Percentiles rank a stretch among this genome's conserved stretches.
Evolutionary conservation across 495 filamentous ascomycete genomes (phyloP).

Genomic region (Trichoderma orchidacearum): DNA sequence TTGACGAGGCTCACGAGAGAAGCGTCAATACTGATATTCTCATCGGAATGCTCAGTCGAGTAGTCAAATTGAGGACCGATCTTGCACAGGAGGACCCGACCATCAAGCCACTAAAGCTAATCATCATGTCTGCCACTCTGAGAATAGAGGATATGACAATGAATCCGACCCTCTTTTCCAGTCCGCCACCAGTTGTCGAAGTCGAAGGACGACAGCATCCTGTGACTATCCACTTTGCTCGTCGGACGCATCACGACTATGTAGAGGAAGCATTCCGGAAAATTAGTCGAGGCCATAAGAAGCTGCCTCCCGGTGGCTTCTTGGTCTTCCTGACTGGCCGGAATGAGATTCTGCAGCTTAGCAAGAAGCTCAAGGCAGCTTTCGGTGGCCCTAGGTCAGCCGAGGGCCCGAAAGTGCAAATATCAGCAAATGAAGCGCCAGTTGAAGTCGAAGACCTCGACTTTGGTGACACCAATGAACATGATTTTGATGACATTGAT

Average conservation of each 20-base stretch:
- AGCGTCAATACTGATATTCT: conserved; percentile 96
- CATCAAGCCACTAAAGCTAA: conserved; percentile 71
- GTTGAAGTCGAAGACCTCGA: conserved; percentile 83
- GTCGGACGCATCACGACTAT: conserved; percentile 75
- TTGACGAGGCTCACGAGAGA: conserved; percentile 96
- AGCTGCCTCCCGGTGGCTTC: conserved; percentile 82
- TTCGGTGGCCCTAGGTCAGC: conserved; percentile 43
- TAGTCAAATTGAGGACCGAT: conserved; percentile 54
- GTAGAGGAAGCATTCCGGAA: conserved; percentile 81
- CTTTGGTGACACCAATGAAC: conserved; percentile 44
- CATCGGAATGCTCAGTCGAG: conserved; percentile 88
- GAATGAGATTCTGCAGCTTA: conserved; percentile 70
- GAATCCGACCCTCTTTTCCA: conserved; percentile 66
- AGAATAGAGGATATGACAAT: conserved; percentile 80
- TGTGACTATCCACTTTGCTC: conserved; percentile 80
- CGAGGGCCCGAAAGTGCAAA: conserved; percentile 48
- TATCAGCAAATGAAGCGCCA: conserved; percentile 65
- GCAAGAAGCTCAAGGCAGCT: conserved; percentile 59
- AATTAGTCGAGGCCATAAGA: conserved; percentile 75
- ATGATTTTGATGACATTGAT: conserved; percentile 33
- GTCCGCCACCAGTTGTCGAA: conserved; percentile 72
- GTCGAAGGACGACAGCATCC: conserved; percentile 89
- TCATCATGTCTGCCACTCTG: conserved; percentile 97
- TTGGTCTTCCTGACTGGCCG: conserved; percentile 94
- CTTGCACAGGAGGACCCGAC: conserved; percentile 31